These are phyloP conservation scores for Fusarium ambrosium DNA, from an alignment of 2,329 filamentous ascomycete species.

Conservation along the genomic window DNA sequence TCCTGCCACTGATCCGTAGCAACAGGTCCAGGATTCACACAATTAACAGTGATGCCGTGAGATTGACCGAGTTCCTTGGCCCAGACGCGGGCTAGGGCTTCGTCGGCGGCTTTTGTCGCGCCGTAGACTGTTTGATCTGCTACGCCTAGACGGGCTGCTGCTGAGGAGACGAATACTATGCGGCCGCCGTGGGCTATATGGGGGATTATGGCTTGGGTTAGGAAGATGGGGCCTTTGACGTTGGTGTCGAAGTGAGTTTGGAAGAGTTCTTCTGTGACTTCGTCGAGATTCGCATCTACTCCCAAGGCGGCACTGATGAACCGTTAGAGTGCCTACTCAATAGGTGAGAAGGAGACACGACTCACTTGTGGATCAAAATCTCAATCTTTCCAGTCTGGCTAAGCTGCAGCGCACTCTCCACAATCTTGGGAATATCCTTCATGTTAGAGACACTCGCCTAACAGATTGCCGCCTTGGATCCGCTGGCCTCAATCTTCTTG, in stretches of 20 bases:
- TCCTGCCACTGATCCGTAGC: slow-evolving; percentile 46
- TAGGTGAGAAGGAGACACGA: too few relatives aligned
- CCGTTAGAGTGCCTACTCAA: too few relatives aligned
- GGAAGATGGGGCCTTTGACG: slow-evolving; percentile 46
- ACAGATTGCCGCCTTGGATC: slow-evolving; percentile 23
- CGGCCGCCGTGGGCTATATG: slow-evolving; percentile 49
- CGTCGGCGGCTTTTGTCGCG: slow-evolving; percentile 52
- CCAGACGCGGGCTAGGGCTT: slow-evolving; percentile 48
- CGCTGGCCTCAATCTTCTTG: slow-evolving; percentile 29
- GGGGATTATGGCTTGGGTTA: slow-evolving; percentile 50
- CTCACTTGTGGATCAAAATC: slow-evolving; percentile 44
- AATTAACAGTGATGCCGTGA: slow-evolving; percentile 49
- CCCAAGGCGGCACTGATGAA: slow-evolving; percentile 18
- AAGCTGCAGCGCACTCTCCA: slow-evolving; percentile 33
- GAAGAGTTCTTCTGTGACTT: slow-evolving; percentile 28
- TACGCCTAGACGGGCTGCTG: slow-evolving; percentile 49
- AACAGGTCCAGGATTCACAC: slow-evolving; percentile 50
- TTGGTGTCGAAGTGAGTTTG: slow-evolving; percentile 39
- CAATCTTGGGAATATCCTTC: slow-evolving; percentile 33
- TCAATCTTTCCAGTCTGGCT: slow-evolving; percentile 43
- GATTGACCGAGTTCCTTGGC: slow-evolving; percentile 51
- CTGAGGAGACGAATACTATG: slow-evolving; percentile 53
- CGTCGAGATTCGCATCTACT: slow-evolving; percentile 30
- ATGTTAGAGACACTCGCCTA: slow-evolving; percentile 37
- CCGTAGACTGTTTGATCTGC: slow-evolving; percentile 50